Conservation (phyloP, 2,329 filamentous ascomycete genomes). For the Scolecobasidium constrictum region DNA sequence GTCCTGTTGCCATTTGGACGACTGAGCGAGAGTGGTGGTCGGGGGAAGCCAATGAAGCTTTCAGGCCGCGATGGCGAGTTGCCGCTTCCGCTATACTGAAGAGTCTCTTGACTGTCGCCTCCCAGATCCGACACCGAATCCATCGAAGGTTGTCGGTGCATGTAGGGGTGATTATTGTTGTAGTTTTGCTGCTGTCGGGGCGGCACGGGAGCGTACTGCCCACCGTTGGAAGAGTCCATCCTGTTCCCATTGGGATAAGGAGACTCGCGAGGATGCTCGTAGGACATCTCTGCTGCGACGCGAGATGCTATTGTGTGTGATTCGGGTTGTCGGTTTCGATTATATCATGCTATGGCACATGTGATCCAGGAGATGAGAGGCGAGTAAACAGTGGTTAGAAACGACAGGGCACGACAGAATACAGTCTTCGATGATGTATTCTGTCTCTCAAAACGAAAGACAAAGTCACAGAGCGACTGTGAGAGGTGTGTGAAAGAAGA, state of each 20-base stretch:
- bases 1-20: constrained; percentile 5
- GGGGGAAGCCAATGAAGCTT: neutral
- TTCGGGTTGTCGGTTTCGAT: neutral
- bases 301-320: neutral
- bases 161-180: neutral
- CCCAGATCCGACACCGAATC: neutral
- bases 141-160: neutral
- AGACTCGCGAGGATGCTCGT: neutral
- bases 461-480: neutral
- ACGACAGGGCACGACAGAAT: neutral
- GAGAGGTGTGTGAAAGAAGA: no score
- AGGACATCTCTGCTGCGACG: neutral
- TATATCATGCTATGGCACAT: neutral
- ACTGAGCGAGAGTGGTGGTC: neutral
- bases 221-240: neutral
- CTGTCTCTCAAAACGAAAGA: neutral
- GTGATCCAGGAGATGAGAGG: no score
- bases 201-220: neutral
- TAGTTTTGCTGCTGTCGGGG: neutral
- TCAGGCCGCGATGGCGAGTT: neutral
- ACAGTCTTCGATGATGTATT: neutral
- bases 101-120: neutral
- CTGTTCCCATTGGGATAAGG: neutral
- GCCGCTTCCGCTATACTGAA: neutral
- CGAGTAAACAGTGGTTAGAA: neutral